Base-by-base conservation (phyloP, 192 early-diverging fungal species). In the Rhizophagus prolifer region DNA sequence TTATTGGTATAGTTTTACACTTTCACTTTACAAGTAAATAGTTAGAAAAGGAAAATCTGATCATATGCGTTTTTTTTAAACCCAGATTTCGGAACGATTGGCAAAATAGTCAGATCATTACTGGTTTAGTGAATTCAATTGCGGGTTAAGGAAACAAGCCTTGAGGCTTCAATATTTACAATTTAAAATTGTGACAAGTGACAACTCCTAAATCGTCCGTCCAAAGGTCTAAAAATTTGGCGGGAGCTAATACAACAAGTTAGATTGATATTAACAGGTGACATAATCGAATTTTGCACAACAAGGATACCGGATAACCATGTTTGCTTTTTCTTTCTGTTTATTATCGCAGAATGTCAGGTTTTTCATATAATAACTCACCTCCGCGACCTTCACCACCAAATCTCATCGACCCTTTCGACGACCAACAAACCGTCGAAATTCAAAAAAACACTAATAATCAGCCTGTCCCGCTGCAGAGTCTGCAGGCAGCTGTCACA, bases 311-410 rank as follows among this genome's bases (percentile, higher is more conserved):
- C 61, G 21, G 25, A n/a, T 63, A 28, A 16, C 23, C 61, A 28
- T 13, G 9, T 63, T 63, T 63, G 26, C 34, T 67, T n/a, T 36
- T n/a, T 19, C 9, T 28, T 65, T 67, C 30, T 67, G 28, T 38
- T 34, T 58, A 73, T 65, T 75, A 12, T 75, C 54, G 74, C 73
- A 74, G 62, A 65, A 75, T 75, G 74, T 75, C 73, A 14, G 61
- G 73, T 38, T 25, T 61, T 46, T 75, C 60, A n/a, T 9, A 38
- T 34, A 60, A 66, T 28, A 75, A 63, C 58, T 66, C 58, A 61
- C n/a, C 21, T 74, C n/a, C 19, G 36, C 58, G 30, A 13, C 31
- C 23, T 61, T 21, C 58, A 16, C 72, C 38, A 3, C 19, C 54
- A 62, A 25, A 75, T 60, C 74, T 65, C 23, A 61, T 74, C 60